phyloP scores from a whole-genome alignment of 2,329 filamentous ascomycete species.

The Trichoderma afroharzianum region DNA sequence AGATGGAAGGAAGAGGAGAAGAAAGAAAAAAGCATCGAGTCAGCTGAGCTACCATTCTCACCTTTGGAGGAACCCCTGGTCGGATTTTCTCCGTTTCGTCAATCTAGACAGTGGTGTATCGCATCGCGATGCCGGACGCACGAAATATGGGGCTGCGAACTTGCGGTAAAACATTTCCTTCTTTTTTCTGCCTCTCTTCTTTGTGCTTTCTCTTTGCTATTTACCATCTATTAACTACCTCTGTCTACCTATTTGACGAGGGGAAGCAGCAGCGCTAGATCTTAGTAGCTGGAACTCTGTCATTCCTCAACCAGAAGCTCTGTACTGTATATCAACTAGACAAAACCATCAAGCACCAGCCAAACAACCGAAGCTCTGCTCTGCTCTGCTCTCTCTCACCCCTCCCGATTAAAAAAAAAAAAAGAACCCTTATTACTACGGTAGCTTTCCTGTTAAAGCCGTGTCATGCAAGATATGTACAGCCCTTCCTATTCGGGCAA shows the following conservation, averaged over 20 bases:
- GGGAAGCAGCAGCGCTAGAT: not conserved
- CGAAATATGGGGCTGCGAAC: slow-evolving; percentile 1
- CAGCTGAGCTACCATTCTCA: not conserved
- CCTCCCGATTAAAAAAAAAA: not conserved
- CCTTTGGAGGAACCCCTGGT: not conserved
- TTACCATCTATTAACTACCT: not conserved
- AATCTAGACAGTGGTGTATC: not conserved
- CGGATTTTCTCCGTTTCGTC: not conserved
- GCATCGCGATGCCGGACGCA: slow-evolving; percentile 15
- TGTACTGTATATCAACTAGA: not conserved
- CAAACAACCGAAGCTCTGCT: not conserved
- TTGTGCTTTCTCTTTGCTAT: not conserved
- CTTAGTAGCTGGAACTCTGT: not conserved
- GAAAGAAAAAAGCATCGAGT: not conserved
- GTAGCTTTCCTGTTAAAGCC: not conserved
- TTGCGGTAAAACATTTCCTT: not conserved
- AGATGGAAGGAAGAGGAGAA: not conserved
- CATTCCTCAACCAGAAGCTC: not conserved
- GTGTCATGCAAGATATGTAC: slow-evolving; percentile 7
- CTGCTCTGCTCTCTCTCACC: not conserved
- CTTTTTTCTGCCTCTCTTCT: not conserved
- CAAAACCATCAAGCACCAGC: not conserved
- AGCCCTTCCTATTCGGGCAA: slow-evolving; percentile 14
- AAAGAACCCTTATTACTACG: not conserved
- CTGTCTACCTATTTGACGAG: not conserved